Conservation (phyloP, 345 rosid genomes). For the Nephelium lappaceum region DNA sequence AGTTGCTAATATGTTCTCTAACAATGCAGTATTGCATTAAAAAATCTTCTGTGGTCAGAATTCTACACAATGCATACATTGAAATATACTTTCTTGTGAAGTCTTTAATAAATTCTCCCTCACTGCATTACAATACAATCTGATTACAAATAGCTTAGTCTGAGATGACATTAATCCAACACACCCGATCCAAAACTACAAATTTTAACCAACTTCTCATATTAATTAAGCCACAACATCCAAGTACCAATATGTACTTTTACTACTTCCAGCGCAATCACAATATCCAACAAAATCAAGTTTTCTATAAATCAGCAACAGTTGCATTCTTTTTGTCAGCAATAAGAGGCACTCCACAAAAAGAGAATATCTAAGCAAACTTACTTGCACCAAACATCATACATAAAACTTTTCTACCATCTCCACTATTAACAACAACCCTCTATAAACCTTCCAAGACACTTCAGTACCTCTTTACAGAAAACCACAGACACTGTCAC, state of each 20-base stretch:
- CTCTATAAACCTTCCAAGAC: not conserved
- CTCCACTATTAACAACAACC: not conserved
- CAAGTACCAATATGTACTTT: not conserved
- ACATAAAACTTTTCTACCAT: not conserved
- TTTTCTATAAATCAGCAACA: not conserved
- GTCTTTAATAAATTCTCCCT: not conserved
- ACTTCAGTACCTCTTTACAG: not conserved
- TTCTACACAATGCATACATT: not conserved
- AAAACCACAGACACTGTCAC: not conserved
- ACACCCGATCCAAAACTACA: not conserved
- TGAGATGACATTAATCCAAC: not conserved
- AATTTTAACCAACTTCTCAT: not conserved
- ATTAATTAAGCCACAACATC: not conserved
- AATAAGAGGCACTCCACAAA: not conserved
- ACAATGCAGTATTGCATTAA: not conserved
- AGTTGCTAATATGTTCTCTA: not conserved
- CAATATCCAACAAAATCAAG: conserved; percentile 2
- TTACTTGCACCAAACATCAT: not conserved
- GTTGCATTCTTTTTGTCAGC: conserved; percentile 1
- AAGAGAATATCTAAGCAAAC: not conserved
- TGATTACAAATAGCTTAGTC: not conserved
- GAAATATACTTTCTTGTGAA: not conserved
- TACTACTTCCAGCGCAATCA: not conserved
- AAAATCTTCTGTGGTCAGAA: not conserved
- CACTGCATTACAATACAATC: not conserved